Percentiles rank a stretch among this genome's conserved stretches.
Evolutionary conservation across 1,139 yeast genomes (phyloP).

Genomic region (Geotrichum histeridarum): DNA sequence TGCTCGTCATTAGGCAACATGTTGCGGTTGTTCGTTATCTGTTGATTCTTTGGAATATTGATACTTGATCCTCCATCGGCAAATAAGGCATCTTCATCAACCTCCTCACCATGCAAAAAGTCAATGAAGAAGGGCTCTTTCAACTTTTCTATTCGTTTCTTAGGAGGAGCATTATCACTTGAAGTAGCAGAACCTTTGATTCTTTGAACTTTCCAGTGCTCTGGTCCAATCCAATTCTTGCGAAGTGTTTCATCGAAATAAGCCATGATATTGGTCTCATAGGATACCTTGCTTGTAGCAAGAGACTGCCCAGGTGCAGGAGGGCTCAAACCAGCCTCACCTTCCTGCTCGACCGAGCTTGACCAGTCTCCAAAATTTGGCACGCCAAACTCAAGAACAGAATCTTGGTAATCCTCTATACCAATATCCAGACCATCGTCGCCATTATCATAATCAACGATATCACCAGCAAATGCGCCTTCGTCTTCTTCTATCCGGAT

Average conservation of each 20-base stretch:
- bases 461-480: slow-evolving; percentile 22
- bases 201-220: slow-evolving; percentile 81
- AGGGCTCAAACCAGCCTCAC: neutral
- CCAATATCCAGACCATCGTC: slow-evolving; percentile 31
- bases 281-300: slow-evolving; percentile 10
- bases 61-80: slow-evolving; percentile 43
- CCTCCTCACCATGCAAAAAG: slow-evolving; percentile 46
- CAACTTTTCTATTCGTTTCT: slow-evolving; percentile 36
- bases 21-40: slow-evolving; percentile 42
- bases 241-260: slow-evolving; percentile 69
- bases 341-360: neutral
- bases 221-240: slow-evolving; percentile 85
- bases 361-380: slow-evolving; percentile 4
- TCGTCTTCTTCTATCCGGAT: slow-evolving; percentile 2
- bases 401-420: slow-evolving; percentile 31
- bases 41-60: slow-evolving; percentile 44
- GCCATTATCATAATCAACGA: slow-evolving; percentile 23
- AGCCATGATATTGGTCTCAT: slow-evolving; percentile 67
- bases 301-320: neutral
- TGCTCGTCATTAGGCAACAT: slow-evolving; percentile 70
- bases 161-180: slow-evolving; percentile 24
- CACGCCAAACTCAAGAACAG: slow-evolving; percentile 22
- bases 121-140: slow-evolving; percentile 45
- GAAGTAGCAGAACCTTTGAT: slow-evolving; percentile 39
- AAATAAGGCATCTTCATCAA: slow-evolving; percentile 48